Base-by-base conservation (phyloP, 2,329 filamentous ascomycete species). In the Ophiostoma sp. region DNA sequence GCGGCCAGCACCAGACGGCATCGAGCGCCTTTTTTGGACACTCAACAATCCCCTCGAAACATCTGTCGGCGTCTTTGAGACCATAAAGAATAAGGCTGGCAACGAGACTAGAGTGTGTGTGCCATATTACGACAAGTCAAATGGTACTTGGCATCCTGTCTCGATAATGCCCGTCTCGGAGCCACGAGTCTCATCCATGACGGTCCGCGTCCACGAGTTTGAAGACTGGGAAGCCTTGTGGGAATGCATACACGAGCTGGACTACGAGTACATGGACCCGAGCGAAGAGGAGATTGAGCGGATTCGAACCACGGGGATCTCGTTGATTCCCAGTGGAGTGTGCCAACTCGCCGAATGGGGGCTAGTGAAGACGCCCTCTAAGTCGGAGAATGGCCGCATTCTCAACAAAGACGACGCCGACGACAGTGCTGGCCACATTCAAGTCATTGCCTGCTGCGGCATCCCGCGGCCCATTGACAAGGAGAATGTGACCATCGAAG, bases 401-500 rank as follows among this genome's bases (percentile, higher is more conserved):
- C 36, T 11, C 36, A 39, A 39, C 36, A 33, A 28, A 3, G 63
- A 25, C 39, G 39, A 25, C 3, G 39, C 42, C 17, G 63, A 48
- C 9, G 4, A 71, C 42, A 36, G 71, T 25, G 22, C 50, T n/a
- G 52, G 63, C 45, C 50, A 17, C 48, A 17, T 66, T 28, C 5
- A 28, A 28, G 17, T 55, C 15, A 15, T 75, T 57, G 59, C 3
- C 82, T 84, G 0, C 84, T 85, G 68, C 57, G 48, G 82, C 79
- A 33, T 17, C 6, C 19, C 9, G 36, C 39, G 71, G 9, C 71
- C 71, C 36, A 36, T 19, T 6, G 22, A 25, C 36, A 39, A 84
- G 75, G 42, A 86, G 36, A 39, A 39, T 83, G 1, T 84, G 84
- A 22, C 84, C 83, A 71, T 87, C 84, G 25, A 59, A 15, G 73